phyloP scores from a whole-genome alignment of 1,284 basidiomycete species.

The Microbotryomycetes sp. region DNA sequence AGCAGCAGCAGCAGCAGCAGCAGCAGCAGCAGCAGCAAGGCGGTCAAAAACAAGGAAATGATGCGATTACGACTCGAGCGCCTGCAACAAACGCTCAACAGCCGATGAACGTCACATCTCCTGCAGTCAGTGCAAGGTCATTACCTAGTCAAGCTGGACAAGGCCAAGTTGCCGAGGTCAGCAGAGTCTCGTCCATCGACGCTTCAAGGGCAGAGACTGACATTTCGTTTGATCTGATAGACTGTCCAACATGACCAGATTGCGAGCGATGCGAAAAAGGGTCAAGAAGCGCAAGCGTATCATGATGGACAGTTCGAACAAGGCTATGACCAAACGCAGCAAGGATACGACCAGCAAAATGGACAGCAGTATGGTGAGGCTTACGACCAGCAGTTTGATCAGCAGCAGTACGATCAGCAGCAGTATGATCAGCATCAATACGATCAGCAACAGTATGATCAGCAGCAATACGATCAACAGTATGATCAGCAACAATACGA shows the following conservation, averaged over 20 bases:
- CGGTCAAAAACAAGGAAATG: conserved; percentile 1
- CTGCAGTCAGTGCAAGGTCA: background rate
- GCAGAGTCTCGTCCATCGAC: too few species aligned
- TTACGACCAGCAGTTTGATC: background rate
- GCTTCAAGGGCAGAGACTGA: too few species aligned
- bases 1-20: conserved; percentile 4
- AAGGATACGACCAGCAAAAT: conserved; percentile 3
- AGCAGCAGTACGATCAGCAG: conserved; percentile 3
- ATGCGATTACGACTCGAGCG: background rate
- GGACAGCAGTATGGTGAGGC: background rate
- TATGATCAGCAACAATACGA: conserved; percentile 1
- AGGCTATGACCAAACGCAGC: background rate
- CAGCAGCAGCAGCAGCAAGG: background rate
- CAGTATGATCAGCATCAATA: background rate
- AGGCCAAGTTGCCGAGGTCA: too few species aligned
- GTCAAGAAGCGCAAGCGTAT: too few species aligned
- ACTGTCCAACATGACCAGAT: too few species aligned
- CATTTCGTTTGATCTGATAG: too few species aligned
- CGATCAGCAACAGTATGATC: conserved; percentile 1
- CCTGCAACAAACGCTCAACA: background rate
- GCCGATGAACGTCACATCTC: background rate
- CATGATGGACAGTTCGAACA: too few species aligned
- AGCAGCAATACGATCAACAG: conserved; percentile 3
- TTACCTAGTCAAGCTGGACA: background rate
- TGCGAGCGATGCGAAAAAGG: too few species aligned